These are phyloP conservation scores for Lentinula boryana DNA, from an alignment of 768 basidiomycete genomes.

Conservation along the genomic window DNA sequence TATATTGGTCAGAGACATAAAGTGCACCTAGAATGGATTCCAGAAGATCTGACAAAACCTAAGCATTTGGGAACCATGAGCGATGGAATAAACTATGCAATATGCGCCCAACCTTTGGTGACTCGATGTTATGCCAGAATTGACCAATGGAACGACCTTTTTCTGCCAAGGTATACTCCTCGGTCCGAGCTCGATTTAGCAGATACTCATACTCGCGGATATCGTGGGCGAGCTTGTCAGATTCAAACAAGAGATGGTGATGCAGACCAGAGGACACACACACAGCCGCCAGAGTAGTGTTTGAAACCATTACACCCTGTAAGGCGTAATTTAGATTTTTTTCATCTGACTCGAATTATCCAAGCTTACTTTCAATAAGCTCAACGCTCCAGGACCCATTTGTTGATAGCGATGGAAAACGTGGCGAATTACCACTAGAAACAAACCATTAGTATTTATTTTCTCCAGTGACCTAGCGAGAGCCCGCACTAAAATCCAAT, in stretches of 20 bases:
- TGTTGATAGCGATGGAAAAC: slow-evolving; percentile 59
- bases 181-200: slow-evolving; percentile 36
- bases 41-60: slow-evolving; percentile 76
- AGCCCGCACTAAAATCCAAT: slow-evolving; percentile 67
- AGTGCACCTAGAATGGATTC: slow-evolving; percentile 78
- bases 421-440: slow-evolving; percentile 65
- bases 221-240: slow-evolving; percentile 38
- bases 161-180: slow-evolving; percentile 41
- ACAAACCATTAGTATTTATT: not conserved
- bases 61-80: slow-evolving; percentile 7
- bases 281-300: slow-evolving; percentile 68
- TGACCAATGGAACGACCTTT: slow-evolving; percentile 48
- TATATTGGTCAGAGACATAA: slow-evolving; percentile 71
- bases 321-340: not conserved
- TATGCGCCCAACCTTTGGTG: slow-evolving; percentile 58
- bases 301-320: slow-evolving; percentile 84
- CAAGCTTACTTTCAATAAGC: slow-evolving; percentile 60
- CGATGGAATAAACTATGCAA: not conserved
- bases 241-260: slow-evolving; percentile 53
- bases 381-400: slow-evolving; percentile 71
- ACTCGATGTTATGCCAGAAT: slow-evolving; percentile 73
- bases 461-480: not conserved
- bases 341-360: not conserved
- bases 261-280: slow-evolving; percentile 67
- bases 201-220: slow-evolving; percentile 50